Percentiles rank a stretch among this genome's conserved stretches.
These are phyloP conservation scores for Catunica adiposa DNA, from an alignment of 2,329 filamentous ascomycete genomes.

Conservation along the genomic window DNA sequence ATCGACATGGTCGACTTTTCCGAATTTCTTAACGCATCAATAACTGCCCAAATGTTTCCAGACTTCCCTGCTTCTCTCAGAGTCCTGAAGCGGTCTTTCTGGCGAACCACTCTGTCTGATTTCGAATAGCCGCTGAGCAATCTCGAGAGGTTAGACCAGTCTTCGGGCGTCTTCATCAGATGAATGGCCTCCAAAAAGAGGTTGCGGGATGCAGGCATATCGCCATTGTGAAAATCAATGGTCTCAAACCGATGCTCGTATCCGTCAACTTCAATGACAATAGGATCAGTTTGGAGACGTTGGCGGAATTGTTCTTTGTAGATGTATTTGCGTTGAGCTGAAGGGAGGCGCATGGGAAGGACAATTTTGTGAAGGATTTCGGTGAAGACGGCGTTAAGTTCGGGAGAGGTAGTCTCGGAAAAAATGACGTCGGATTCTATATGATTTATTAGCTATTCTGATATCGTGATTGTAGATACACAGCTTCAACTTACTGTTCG, in stretches of 20 bases:
- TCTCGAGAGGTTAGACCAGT: slow-evolving; percentile 36
- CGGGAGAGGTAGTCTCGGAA: slow-evolving; percentile 30
- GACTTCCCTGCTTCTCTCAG: slow-evolving; percentile 25
- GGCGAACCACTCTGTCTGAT: slow-evolving; percentile 24
- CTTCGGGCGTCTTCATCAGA: slow-evolving; percentile 31
- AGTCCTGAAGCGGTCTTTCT: slow-evolving; percentile 24
- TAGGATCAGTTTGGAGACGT: slow-evolving; percentile 36
- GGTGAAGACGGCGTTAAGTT: slow-evolving; percentile 37
- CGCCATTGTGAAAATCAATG: slow-evolving; percentile 25
- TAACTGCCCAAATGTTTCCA: slow-evolving; percentile 29
- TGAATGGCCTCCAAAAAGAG: slow-evolving; percentile 24
- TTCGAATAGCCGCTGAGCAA: slow-evolving; percentile 35
- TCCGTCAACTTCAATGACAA: slow-evolving; percentile 42
- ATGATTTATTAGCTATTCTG: not conserved
- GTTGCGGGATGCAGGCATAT: slow-evolving; percentile 28
- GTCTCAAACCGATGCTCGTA: slow-evolving; percentile 35
- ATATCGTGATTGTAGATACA: not conserved
- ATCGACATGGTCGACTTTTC: slow-evolving; percentile 31
- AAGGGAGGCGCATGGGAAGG: slow-evolving; percentile 41
- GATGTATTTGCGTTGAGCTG: slow-evolving; percentile 36
- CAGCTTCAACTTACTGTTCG: slow-evolving; percentile 7
- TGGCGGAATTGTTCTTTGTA: slow-evolving; percentile 30
- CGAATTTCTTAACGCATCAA: slow-evolving; percentile 33
- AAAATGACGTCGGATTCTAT: slow-evolving; percentile 27
- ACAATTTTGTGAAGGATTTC: slow-evolving; percentile 42